Evolutionary conservation across 1,139 yeast genomes (phyloP).

Genomic region (Candida sojae): DNA sequence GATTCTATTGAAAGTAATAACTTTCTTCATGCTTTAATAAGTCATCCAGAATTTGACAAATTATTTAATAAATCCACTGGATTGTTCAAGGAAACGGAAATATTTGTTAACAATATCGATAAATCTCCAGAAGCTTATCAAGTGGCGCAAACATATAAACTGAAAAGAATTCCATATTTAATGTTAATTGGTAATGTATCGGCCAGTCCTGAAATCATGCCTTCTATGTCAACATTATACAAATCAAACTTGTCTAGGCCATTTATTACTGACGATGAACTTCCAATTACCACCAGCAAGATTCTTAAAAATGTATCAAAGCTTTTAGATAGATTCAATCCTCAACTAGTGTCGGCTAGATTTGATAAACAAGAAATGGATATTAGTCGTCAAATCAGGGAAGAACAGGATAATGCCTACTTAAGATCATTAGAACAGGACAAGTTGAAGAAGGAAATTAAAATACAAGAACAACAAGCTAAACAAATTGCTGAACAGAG

Average conservation of each 20-base stretch:
- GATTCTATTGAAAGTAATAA: constrained; percentile 25
- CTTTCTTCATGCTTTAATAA: constrained; percentile 31
- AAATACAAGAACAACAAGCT: constrained; percentile 28
- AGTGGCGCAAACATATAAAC: constrained; percentile 46
- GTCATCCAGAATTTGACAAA: constrained; percentile 26
- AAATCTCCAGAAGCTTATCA: constrained; percentile 53
- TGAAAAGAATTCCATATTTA: constrained; percentile 44
- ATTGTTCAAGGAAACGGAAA: constrained; percentile 35
- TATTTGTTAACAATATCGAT: constrained; percentile 42
- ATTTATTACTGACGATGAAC: constrained; percentile 22
- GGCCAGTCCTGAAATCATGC: constrained; percentile 47
- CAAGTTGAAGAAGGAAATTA: constrained; percentile 34
- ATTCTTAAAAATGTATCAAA: constrained; percentile 35
- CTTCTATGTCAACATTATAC: constrained; percentile 55
- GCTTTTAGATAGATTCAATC: constrained; percentile 44
- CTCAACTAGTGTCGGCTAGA: constrained; percentile 53
- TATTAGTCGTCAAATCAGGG: constrained; percentile 48
- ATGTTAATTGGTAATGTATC: constrained; percentile 53
- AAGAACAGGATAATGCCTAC: constrained; percentile 61
- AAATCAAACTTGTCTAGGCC: constrained; percentile 34
- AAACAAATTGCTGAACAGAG: constrained; percentile 16
- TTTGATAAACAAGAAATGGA: constrained; percentile 57
- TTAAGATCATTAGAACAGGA: constrained; percentile 51
- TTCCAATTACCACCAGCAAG: constrained; percentile 25
- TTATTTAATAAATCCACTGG: constrained; percentile 38